Percentiles rank a stretch among this genome's conserved stretches.
These are phyloP conservation scores for Dothidotthia symphoricarpi DNA, from an alignment of 2,329 filamentous ascomycete species.

Conservation along the genomic window DNA sequence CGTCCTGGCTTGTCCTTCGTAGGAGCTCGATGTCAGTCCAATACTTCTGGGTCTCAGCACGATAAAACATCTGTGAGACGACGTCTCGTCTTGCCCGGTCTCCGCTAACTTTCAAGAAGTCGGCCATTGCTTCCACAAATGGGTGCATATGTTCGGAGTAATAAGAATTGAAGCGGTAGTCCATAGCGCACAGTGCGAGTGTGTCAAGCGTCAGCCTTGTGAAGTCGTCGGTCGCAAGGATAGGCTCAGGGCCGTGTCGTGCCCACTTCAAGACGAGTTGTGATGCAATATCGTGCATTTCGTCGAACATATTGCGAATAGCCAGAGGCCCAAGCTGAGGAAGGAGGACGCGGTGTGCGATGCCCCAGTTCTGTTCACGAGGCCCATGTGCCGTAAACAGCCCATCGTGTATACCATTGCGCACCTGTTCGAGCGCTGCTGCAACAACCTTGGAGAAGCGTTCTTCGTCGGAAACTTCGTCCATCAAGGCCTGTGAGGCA, in stretches of 20 bases:
- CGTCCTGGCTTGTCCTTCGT: constrained; percentile 55
- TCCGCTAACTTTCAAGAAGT: constrained; percentile 39
- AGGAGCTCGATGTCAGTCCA: constrained; percentile 54
- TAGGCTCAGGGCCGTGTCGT: constrained; percentile 46
- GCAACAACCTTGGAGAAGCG: constrained; percentile 36
- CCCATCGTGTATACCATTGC: constrained; percentile 42
- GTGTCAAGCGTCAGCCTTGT: constrained; percentile 41
- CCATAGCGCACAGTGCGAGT: constrained; percentile 43
- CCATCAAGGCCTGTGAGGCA: constrained; percentile 35
- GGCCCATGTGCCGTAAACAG: constrained; percentile 44
- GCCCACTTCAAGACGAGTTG: constrained; percentile 69
- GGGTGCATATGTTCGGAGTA: constrained; percentile 40
- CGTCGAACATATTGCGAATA: constrained; percentile 66
- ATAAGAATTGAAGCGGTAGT: constrained; percentile 45
- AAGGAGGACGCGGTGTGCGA: constrained; percentile 64
- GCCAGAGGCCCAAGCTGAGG: constrained; percentile 68
- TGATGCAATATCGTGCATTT: constrained; percentile 58
- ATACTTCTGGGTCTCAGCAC: constrained; percentile 48
- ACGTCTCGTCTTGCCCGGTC: constrained; percentile 32
- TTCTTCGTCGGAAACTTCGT: constrained; percentile 44
- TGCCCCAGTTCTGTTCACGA: constrained; percentile 47
- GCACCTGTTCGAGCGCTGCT: constrained; percentile 31
- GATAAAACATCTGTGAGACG: constrained; percentile 38
- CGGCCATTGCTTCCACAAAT: constrained; percentile 41
- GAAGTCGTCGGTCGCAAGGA: constrained; percentile 42